phyloP scores from a whole-genome alignment of 192 early-diverging fungal species.

The Podila epicladia region DNA sequence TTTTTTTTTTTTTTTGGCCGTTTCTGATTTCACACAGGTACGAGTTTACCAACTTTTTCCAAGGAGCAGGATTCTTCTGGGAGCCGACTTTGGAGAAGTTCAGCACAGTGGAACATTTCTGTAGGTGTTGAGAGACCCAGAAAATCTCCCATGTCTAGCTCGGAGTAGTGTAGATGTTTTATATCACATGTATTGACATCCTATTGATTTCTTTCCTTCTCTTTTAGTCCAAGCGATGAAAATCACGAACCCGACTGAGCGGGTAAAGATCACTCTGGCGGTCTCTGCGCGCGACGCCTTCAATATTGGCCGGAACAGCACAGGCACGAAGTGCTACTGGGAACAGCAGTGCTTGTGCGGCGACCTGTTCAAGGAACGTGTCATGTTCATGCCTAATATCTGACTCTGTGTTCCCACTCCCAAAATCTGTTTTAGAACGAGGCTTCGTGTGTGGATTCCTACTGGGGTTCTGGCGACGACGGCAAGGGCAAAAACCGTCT shows the following conservation, averaged over 20 bases:
- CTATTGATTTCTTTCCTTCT: neutral
- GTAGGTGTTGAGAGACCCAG: too few relatives aligned
- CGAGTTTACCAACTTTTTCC: neutral
- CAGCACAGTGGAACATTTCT: neutral
- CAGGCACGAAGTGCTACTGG: neutral
- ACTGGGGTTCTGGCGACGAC: conserved; percentile 1
- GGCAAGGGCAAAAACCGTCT: conserved; percentile 2
- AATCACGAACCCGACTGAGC: neutral
- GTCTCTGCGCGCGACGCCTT: neutral
- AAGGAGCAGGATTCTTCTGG: neutral
- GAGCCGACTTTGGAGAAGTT: neutral
- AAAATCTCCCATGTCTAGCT: too few relatives aligned
- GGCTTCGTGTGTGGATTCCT: neutral
- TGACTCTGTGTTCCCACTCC: neutral
- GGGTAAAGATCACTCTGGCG: neutral
- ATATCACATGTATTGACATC: neutral
- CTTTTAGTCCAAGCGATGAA: neutral
- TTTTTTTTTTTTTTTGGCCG: too few relatives aligned
- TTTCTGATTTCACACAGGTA: neutral
- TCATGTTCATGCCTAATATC: conserved; percentile 1
- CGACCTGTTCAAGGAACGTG: neutral
- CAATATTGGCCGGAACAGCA: neutral
- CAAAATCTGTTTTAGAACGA: neutral
- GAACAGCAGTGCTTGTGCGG: conserved; percentile 2
- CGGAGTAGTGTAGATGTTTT: too few relatives aligned